Conservation (phyloP, 2,329 filamentous ascomycete genomes). For the Hymenoscyphus albidus region DNA sequence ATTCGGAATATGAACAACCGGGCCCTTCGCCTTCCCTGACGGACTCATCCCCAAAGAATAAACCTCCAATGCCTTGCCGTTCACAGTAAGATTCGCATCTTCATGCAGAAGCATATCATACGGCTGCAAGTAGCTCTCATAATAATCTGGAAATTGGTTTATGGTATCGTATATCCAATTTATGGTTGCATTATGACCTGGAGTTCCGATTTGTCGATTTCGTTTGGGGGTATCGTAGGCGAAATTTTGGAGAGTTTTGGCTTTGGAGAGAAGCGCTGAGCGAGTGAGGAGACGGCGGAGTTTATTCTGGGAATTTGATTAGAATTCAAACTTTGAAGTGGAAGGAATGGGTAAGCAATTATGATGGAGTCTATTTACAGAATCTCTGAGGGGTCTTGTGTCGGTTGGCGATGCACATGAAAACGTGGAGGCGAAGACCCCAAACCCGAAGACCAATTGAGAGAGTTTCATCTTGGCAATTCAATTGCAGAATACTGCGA, state of each 20-base stretch:
- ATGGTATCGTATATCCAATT: slow-evolving; percentile 41
- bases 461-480: not conserved
- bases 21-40: slow-evolving; percentile 13
- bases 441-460: not conserved
- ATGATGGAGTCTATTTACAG: not conserved
- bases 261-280: not conserved
- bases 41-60: slow-evolving; percentile 17
- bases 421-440: not conserved
- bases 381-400: not conserved
- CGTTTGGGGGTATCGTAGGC: not conserved
- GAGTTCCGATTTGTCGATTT: not conserved
- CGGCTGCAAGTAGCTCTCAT: slow-evolving; percentile 43
- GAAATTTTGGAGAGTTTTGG: not conserved
- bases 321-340: not conserved
- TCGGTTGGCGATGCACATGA: not conserved
- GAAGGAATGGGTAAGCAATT: too few species aligned
- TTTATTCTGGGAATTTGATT: not conserved
- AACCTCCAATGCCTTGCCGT: slow-evolving; percentile 8
- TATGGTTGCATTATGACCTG: not conserved
- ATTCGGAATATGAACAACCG: slow-evolving; percentile 18
- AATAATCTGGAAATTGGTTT: slow-evolving; percentile 27
- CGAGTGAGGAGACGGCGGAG: not conserved
- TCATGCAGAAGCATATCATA: slow-evolving; percentile 32
- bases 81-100: slow-evolving; percentile 14
- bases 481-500: not conserved